Evolutionary conservation across 1,284 basidiomycete species (phyloP), one percentile per base, ranked within the genome.

Genomic region (Peniophora sp.): DNA sequence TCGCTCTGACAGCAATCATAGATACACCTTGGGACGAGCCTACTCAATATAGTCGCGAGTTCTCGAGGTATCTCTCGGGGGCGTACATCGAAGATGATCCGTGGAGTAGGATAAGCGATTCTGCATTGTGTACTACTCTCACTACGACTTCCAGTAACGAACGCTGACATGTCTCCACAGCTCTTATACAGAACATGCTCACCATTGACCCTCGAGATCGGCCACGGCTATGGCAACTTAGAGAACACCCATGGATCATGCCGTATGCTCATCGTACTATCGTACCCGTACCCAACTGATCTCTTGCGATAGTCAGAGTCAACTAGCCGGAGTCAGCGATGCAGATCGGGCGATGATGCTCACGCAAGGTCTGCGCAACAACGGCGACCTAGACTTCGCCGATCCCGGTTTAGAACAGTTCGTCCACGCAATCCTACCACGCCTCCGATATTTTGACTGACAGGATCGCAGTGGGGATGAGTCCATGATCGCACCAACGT

Each of bases 21-120:
- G 93, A 97, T 64, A 98, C 96, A 0, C 97, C 96, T 1, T 99
- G 96, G 96, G 96, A 98, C 62, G 90, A 97, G 63, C 94, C 96
- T 2, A 93, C 93, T 0, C 63, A 68, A 1, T 73, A 76, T 18
- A 92, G 88, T 55, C 78, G 81, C 2, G 96, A 99, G 66, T 99
- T 82, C 64, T 64, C 69, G 23, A 79, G 82, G 6, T 99, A 90
- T 65, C 62, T 88, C 2, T 76, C 76, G 0, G 93, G 93, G 2
- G 72, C 86, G 49, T 81, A 96, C 49, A 84, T 92, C 57, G 64
- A 78, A 8, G 82, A 91, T 58, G 74, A 76, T 3, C 96, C 96
- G 0, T 99, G 96, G 96, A 81, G 75, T 53, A 72, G 82, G 15
- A 79, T 98, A 48, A 69, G 73, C 15, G 62, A 68, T 1, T 73